Base-by-base conservation (phyloP, 2,329 filamentous ascomycete species). In the Ilyonectria destructans region DNA sequence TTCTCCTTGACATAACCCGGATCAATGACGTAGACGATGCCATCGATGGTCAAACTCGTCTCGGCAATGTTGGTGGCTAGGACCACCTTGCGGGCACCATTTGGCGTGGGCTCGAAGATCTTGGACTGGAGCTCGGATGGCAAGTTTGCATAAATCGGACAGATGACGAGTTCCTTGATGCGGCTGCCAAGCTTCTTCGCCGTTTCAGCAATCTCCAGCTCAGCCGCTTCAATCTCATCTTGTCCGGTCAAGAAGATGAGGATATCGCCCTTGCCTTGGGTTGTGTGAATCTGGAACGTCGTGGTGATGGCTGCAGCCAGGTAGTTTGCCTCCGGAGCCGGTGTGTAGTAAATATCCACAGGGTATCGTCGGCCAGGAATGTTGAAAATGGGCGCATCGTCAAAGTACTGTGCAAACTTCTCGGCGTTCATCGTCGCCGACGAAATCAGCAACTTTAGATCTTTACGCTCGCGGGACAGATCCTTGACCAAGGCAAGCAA, bases 1-100 rank as follows among this genome's bases (percentile, higher is more conserved):
- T 97, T 97, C 78, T 98, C 94, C 80, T 99, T 99, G 70, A 96
- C 94, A 71, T 97, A 97, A 1, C 96, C 96, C 0, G 93, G 93
- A 74, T 99, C 96, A 67, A 98, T 97, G 40, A 98, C 96, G 79
- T 97, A 98, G 9, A 96, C 93, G 67, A 98, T 97, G 17, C 95
- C 96, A 78, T 98, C 95, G 65, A 99, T 97, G 0, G 96, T 99
- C 77, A 99, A 83, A 85, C 91, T 95, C 0, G 96, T 99, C 80
- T 99, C 96, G 2, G 96, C 96, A 80, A 99, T 98, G 78, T 99
- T 99, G 2, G 96, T 98, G 0, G 96, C 95, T 43, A 98, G 83
- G 0, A 99, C 94, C 0, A 98, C 94, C 79, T 98, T 99, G 31
- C 96, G 89, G 0, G 93, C 92, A 19, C 92, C 92, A 0, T 92